Percentiles rank a stretch among this genome's conserved stretches.
Conservation (phyloP, 331 rosid species). For the Dryas integrifolia region DNA sequence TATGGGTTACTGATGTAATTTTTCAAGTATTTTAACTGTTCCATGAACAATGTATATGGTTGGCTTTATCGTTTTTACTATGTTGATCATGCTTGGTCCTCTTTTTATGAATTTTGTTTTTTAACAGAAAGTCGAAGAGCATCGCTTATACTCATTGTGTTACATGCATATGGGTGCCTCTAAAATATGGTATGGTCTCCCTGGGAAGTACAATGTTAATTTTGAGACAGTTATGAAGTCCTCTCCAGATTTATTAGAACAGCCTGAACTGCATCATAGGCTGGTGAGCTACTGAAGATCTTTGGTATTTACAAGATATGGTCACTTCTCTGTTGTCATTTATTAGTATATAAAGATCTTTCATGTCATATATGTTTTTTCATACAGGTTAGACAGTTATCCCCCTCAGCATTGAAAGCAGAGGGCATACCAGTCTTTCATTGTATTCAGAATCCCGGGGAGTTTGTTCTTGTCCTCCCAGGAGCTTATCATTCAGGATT, state of each 20-base stretch:
- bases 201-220: slow-evolving; percentile 44
- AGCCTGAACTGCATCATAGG: slow-evolving; percentile 31
- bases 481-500: slow-evolving; percentile 79
- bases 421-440: slow-evolving; percentile 69
- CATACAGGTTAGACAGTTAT: slow-evolving; percentile 58
- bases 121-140: slow-evolving; percentile 79
- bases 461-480: slow-evolving; percentile 72
- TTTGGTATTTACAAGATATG: slow-evolving; percentile 9
- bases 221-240: slow-evolving; percentile 49
- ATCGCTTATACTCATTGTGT: slow-evolving; percentile 58
- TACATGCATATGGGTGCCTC: slow-evolving; percentile 81
- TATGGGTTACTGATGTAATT: background rate
- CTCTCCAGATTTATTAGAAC: slow-evolving; percentile 36
- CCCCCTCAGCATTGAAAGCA: slow-evolving; percentile 54
- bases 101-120: background rate
- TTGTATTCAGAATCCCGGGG: slow-evolving; percentile 69
- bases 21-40: background rate
- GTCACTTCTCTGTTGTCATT: background rate
- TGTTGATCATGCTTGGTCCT: background rate
- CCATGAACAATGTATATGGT: background rate
- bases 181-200: slow-evolving; percentile 71
- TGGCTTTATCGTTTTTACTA: background rate
- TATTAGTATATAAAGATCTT: slow-evolving; percentile 21
- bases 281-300: slow-evolving; percentile 48
- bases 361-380: slow-evolving; percentile 18